A percentile compares a stretch with the other conserved stretches of the same genome.
phyloP scores from a whole-genome alignment of 768 basidiomycete genomes.

The Serendipita sp. region DNA sequence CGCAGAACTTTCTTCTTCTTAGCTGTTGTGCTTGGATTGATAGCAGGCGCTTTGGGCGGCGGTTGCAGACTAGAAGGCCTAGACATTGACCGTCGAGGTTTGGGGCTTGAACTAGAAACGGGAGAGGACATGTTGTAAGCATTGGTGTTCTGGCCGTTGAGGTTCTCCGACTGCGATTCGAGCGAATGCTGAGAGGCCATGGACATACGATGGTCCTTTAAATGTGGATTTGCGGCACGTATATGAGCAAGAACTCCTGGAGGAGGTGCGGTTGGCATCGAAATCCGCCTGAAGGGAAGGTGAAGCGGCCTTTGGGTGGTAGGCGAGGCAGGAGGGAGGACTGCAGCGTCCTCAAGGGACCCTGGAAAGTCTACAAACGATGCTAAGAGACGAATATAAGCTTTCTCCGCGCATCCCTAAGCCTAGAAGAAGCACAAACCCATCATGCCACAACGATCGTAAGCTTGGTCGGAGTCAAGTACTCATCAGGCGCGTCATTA shows the following conservation, averaged over 20 bases:
- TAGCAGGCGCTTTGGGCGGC: slow-evolving; percentile 17
- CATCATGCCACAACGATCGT: neutral
- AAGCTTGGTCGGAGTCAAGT: neutral
- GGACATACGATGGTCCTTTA: neutral
- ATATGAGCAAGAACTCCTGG: slow-evolving; percentile 38
- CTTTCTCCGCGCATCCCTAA: too few relatives aligned
- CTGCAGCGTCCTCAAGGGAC: neutral
- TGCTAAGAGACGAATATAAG: neutral
- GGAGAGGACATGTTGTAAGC: slow-evolving; percentile 16
- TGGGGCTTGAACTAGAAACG: slow-evolving; percentile 13
- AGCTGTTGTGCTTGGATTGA: slow-evolving; percentile 28
- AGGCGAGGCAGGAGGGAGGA: neutral
- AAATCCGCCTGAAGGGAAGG: slow-evolving; percentile 31
- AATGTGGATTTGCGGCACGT: neutral
- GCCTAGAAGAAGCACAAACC: too few relatives aligned
- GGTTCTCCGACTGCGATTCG: slow-evolving; percentile 50
- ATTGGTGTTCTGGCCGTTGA: slow-evolving; percentile 1
- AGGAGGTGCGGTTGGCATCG: slow-evolving; percentile 23
- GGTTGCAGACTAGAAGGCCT: slow-evolving; percentile 22
- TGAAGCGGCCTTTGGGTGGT: slow-evolving; percentile 10
- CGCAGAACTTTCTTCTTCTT: slow-evolving; percentile 58
- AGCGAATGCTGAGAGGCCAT: slow-evolving; percentile 28
- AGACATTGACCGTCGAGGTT: slow-evolving; percentile 25
- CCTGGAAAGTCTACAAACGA: slow-evolving; percentile 11
- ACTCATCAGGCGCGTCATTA: neutral